Percentiles rank a stretch among this genome's conserved stretches.
Conservation (phyloP, 108 stramenopile species). For the Pseudonitzschia multistriata region DNA sequence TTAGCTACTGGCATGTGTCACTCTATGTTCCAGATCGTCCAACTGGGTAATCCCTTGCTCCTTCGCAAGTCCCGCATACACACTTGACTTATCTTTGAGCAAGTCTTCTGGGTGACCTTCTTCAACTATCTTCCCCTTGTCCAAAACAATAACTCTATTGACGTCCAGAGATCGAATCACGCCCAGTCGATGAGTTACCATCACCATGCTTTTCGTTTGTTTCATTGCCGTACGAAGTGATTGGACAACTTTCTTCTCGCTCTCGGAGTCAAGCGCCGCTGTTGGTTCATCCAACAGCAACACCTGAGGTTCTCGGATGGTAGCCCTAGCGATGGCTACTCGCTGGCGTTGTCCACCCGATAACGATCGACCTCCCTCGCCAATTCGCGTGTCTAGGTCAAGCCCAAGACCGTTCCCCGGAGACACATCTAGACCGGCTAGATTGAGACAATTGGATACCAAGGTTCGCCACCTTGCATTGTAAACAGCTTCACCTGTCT, state of each 20-base stretch:
- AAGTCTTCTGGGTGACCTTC: constrained; percentile 90
- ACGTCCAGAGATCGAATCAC: constrained; percentile 83
- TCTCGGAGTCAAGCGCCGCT: constrained; percentile 79
- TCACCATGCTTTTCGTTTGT: constrained; percentile 75
- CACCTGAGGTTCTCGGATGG: constrained; percentile 79
- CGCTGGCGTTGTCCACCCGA: constrained; percentile 92
- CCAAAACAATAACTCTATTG: constrained; percentile 90
- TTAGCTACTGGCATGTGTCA: background rate
- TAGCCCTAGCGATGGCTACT: constrained; percentile 91
- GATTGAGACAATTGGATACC: constrained; percentile 51
- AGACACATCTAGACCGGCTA: constrained; percentile 67
- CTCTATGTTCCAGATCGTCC: constrained; percentile 36
- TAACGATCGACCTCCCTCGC: constrained; percentile 89
- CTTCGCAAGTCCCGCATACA: constrained; percentile 72
- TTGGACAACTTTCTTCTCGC: constrained; percentile 70
- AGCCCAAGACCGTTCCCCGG: constrained; percentile 76
- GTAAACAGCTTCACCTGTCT: constrained; percentile 64
- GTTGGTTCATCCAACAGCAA: constrained; percentile 71
- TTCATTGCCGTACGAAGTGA: constrained; percentile 64
- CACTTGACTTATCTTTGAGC: constrained; percentile 49
- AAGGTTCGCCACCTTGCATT: constrained; percentile 51
- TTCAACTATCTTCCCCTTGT: constrained; percentile 87
- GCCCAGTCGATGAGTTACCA: constrained; percentile 87
- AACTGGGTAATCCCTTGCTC: constrained; percentile 75
- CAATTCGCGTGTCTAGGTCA: constrained; percentile 85